phyloP scores from a whole-genome alignment of 1,139 yeast genomes.

The Diutina sp. region DNA sequence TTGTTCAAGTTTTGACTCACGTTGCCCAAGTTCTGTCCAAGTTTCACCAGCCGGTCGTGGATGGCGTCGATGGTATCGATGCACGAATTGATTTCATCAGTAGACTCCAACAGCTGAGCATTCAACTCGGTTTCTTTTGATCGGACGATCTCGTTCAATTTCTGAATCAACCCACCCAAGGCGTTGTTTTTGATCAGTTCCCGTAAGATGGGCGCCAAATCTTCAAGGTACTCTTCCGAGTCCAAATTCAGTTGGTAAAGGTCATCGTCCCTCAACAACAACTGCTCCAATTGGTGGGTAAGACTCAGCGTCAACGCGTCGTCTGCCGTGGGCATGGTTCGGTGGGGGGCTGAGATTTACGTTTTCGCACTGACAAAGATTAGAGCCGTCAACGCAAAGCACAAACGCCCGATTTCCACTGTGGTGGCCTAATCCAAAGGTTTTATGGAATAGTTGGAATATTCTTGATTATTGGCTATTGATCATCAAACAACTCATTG shows the following conservation, averaged over 20 bases:
- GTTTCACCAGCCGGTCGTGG: conserved; percentile 36
- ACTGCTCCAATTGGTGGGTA: conserved; percentile 19
- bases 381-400: not conserved
- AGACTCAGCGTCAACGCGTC: not conserved
- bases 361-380: not conserved
- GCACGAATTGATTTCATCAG: conserved; percentile 40
- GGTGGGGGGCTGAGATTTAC: not conserved
- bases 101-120: conserved; percentile 46
- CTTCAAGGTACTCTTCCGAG: conserved; percentile 67
- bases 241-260: conserved; percentile 36
- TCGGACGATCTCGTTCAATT: conserved; percentile 43
- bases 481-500: not conserved
- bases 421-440: not conserved
- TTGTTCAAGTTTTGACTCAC: conserved; percentile 39
- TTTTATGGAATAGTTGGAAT: not conserved
- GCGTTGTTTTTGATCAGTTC: conserved; percentile 48
- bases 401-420: not conserved
- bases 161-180: conserved; percentile 42
- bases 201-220: conserved; percentile 67
- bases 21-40: conserved; percentile 11
- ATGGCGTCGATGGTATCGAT: conserved; percentile 48
- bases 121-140: conserved; percentile 56
- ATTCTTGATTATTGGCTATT: not conserved
- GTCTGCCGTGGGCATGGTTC: not conserved
- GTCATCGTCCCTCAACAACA: conserved; percentile 31